Percentiles rank a stretch among this genome's conserved stretches.
These are phyloP conservation scores for Termitomyces sp. DNA, from an alignment of 1,284 basidiomycete species.

Conservation along the genomic window DNA sequence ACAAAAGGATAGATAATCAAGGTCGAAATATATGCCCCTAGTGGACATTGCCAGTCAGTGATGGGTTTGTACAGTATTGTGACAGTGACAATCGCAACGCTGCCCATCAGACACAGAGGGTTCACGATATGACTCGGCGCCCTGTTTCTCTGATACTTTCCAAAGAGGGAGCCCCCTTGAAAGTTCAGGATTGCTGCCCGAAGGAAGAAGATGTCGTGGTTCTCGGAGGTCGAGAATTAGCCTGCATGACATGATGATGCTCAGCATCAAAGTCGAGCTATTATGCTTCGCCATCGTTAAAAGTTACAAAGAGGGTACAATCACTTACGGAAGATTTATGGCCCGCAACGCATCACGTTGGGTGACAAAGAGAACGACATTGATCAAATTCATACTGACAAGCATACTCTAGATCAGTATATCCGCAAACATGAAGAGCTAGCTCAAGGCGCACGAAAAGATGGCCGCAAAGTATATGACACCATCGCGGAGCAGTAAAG, in stretches of 20 bases:
- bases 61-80: no score
- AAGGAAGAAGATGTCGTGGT: not conserved
- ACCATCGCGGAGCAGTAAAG: slow-evolving; percentile 20
- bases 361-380: slow-evolving; percentile 20
- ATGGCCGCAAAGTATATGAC: slow-evolving; percentile 23
- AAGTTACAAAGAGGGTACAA: not conserved
- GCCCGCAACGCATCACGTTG: slow-evolving; percentile 13
- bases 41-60: no score
- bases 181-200: not conserved
- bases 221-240: slow-evolving; percentile 18
- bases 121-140: not conserved
- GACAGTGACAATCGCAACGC: not conserved
- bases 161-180: slow-evolving; percentile 3
- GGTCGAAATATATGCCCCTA: not conserved
- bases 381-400: slow-evolving; percentile 19
- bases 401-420: not conserved
- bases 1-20: not conserved
- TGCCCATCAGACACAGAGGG: not conserved
- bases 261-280: slow-evolving; percentile 19
- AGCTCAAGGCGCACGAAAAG: slow-evolving; percentile 8
- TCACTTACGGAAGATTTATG: slow-evolving; percentile 20
- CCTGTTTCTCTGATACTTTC: not conserved
- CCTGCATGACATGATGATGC: slow-evolving; percentile 19
- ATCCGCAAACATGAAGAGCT: not conserved
- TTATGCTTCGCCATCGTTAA: not conserved